Evolutionary conservation across 768 basidiomycete species (phyloP), one percentile per base, ranked within the genome.

Genomic region (Agrocybe praecox): DNA sequence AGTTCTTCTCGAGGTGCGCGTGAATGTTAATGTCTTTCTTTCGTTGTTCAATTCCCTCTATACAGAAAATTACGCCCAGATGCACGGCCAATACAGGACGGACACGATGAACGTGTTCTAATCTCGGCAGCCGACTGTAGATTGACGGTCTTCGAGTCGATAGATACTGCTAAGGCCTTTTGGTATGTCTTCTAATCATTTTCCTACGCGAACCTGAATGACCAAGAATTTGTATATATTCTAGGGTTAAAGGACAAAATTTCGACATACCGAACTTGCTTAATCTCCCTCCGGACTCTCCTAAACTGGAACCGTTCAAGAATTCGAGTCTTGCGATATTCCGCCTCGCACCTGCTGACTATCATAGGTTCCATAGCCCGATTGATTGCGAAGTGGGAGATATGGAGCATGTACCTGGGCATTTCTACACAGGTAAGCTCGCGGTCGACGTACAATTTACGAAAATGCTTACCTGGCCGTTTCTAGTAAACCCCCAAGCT

Each of bases 281-380:
- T 7, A 67, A 75, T 42, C 74, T 82, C 2, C 70, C 75, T 18
- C 69, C 76, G 0, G 67, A 72, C 46, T 72, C 84, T 1, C 77
- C 81, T 1, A 58, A 71, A 23, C 75, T 80, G 2, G 57, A 67
- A 21, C 56, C 62, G n/a, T 82, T 86, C 51, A 63, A 73, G 8
- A 74, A 76, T 21, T 72, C 77, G 0, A 76, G 82, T 21, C 65
- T 92, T 1, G 88, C 88, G 0, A 83, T 89, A 55, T 88, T 89
- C 70, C 78, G 91, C 50, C 82, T 94, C 17, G 90, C 92, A 0
- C 92, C 90, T 0, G 80, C 85, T 9, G 91, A 93, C 66, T 92
- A 92, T 63, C 91, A 93, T 66, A 84, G 90, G 14, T 92, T 89
- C 79, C 90, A 91, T 60, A 81, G 81, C 32, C 88, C 89, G 14